These are phyloP conservation scores for Botrytis hyacinthi DNA, from an alignment of 2,329 filamentous ascomycete genomes.

Conservation along the genomic window DNA sequence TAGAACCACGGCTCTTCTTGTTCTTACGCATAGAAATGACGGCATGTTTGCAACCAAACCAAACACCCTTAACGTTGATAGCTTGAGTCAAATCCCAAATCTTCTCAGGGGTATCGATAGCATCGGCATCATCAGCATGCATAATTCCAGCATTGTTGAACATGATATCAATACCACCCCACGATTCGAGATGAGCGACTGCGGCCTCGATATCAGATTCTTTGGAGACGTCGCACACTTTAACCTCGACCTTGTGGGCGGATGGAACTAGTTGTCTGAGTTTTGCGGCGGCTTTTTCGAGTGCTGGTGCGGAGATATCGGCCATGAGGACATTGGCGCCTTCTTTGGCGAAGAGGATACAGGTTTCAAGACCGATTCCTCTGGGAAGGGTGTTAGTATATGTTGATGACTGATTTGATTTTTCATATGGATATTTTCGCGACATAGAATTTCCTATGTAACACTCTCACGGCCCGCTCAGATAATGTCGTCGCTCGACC, in stretches of 20 bases:
- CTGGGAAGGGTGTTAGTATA: conserved; percentile 40
- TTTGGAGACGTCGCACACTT: conserved; percentile 64
- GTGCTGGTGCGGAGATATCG: conserved; percentile 64
- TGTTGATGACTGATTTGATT: not conserved
- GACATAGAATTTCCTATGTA: not conserved
- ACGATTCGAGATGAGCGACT: conserved; percentile 61
- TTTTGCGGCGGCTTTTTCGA: conserved; percentile 60
- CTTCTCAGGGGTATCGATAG: conserved; percentile 66
- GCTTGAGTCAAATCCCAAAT: conserved; percentile 75
- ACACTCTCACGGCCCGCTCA: not conserved
- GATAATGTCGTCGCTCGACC: not conserved
- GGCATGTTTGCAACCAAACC: conserved; percentile 74
- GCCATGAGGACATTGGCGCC: conserved; percentile 69
- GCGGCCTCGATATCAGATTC: conserved; percentile 62
- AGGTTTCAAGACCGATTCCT: conserved; percentile 73
- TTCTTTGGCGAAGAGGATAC: conserved; percentile 68
- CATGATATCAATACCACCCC: conserved; percentile 71
- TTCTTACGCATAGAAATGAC: conserved; percentile 65
- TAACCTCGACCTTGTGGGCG: conserved; percentile 49
- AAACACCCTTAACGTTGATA: conserved; percentile 78
- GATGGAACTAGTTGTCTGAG: conserved; percentile 57
- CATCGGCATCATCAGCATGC: conserved; percentile 64
- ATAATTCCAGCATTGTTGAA: conserved; percentile 83
- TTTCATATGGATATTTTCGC: not conserved
- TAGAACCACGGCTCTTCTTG: conserved; percentile 63